Base-by-base conservation (phyloP, 305 asterid genomes). In the Fraxinus albicans region DNA sequence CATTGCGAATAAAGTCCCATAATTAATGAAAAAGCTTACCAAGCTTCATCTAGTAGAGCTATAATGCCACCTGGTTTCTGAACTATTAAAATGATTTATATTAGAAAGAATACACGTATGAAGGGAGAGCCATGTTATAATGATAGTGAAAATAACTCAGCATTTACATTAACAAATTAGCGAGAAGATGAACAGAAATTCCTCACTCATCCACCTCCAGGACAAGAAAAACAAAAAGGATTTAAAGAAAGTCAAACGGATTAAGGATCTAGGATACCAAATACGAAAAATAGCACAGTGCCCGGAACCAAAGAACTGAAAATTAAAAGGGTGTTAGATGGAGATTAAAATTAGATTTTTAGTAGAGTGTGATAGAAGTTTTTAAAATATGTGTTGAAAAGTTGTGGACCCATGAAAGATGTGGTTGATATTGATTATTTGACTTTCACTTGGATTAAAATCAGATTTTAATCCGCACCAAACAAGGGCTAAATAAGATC, bases 11-110 rank as follows among this genome's bases (percentile, higher is more conserved):
- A 82, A 5, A 74, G 15, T 77, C 33, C 53, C 73, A 73, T 76
- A 17, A 77, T 12, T 40, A 15, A 44, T 69, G 35, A 38, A 8
- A 27, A 85, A 44, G 77, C 89, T 82, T 89, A 90, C 93, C 93
- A 90, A 72, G 93, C 93, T 83, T 90, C 93, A 78, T 90, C 93
- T 58, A 90, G 91, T 83, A 90, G 90, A 80, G 93, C 91, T 83
- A 88, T 85, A 76, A 90, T 88, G 81, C 93, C 93, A 79, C 93
- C 93, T 70, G 93, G 93, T 87, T 90, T 90, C 93, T 90, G 90
- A 42, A 79, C 9, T 13, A 33, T 29, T 31, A 70, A 70, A 70
- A 31, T 2, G 40, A 31, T 33, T 31, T 70, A 33, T 29, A 19
- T 70, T 70, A 70, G 42, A 70, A 31, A 70, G 76, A 10, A 70